Evolutionary conservation across 1,139 yeast species (phyloP).

Genomic region (Blastobotrys ciferrii): DNA sequence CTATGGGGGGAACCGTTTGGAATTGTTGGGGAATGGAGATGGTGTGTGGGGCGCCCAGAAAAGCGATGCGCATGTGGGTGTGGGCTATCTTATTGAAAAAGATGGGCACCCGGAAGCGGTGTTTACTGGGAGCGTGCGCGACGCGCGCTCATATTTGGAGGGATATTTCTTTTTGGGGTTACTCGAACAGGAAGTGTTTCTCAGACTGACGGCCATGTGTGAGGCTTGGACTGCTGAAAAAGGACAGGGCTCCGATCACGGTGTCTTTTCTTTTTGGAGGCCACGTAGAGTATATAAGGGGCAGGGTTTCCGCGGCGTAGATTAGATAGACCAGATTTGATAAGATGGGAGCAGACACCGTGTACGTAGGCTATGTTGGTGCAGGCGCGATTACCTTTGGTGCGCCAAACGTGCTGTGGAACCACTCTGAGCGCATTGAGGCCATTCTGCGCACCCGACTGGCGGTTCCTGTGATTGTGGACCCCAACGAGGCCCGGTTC

Average conservation of each 20-base stretch:
- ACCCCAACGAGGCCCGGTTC: slow-evolving; percentile 22
- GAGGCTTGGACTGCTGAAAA: slow-evolving; percentile 7
- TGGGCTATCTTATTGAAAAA: too few species aligned
- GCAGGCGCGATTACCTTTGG: slow-evolving; percentile 26
- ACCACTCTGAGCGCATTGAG: slow-evolving; percentile 23
- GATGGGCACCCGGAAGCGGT: background rate
- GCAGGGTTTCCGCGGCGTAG: background rate
- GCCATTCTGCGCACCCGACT: slow-evolving; percentile 22
- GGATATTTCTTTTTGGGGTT: background rate
- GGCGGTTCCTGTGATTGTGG: slow-evolving; percentile 23
- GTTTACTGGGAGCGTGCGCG: background rate
- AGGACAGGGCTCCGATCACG: background rate
- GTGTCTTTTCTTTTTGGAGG: background rate
- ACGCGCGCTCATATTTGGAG: background rate
- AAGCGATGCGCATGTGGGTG: too few species aligned
- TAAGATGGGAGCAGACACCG: background rate
- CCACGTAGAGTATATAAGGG: background rate
- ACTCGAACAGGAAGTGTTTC: slow-evolving; percentile 3
- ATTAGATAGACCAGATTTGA: background rate
- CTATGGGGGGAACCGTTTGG: too few species aligned
- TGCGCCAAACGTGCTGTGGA: slow-evolving; percentile 26
- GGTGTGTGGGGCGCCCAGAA: too few species aligned
- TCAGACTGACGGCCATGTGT: background rate
- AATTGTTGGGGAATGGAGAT: too few species aligned
- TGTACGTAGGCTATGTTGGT: slow-evolving; percentile 15